Base-by-base conservation (phyloP, 805 yeast species). In the Metschnikowia cubensis region DNA sequence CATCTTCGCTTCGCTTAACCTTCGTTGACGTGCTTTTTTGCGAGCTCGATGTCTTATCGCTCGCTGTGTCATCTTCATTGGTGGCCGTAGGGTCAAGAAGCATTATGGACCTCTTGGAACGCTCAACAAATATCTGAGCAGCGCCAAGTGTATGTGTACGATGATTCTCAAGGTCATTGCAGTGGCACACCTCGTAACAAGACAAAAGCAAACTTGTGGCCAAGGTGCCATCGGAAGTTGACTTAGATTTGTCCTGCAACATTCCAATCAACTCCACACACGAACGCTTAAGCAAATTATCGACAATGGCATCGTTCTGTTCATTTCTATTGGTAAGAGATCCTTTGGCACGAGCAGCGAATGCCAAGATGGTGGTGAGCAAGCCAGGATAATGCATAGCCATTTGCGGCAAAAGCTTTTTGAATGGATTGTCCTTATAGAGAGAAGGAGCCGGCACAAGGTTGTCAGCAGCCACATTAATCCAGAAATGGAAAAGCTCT, bases 101-200 rank as follows among this genome's bases (percentile, higher is more conserved):
- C 47, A 45, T 46, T 11, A 43, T 35, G 13, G 34, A 17, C 43
- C 33, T 43, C 20, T 35, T 42, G 22, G 33, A 77, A 53, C 87
- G 61, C 33, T 84, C 77, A 50, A 76, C 60, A 21, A 85, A 72
- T 36, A 85, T 83, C 58, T 83, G 85, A 50, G 81, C 71, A 0
- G 91, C 90, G 0, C 90, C 90, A 35, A 76, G 70, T 47, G 81
- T 68, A 61, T 86, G 94, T 1, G 83, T 77, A 59, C 83, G 73
- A 81, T 89, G 87, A 42, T 76, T 70, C 53, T 70, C 72, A 51
- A 69, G 71, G 54, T 71, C 75, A 53, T 63, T 74, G 39, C 73
- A 77, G 61, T 67, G 74, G 44, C 64, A 73, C 53, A 62, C 67
- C 51, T 82, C 84, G 61, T 79, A 82, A 35, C 85, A 79, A 14